phyloP scores from a whole-genome alignment of 331 rosid genomes.

The Spiraea crenata region DNA sequence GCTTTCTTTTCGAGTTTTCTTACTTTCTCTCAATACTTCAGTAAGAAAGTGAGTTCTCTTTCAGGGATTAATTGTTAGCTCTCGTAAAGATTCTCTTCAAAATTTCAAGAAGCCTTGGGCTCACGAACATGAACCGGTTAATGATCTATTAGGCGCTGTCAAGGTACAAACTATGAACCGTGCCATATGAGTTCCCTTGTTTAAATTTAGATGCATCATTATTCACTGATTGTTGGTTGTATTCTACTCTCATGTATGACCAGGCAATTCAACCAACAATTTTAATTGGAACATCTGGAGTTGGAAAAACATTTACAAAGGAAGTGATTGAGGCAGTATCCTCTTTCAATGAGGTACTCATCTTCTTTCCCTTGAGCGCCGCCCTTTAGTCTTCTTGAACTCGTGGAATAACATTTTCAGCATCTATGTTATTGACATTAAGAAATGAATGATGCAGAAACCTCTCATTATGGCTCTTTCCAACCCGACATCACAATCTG shows the following conservation, averaged over 20 bases:
- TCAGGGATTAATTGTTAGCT: slow-evolving; percentile 90
- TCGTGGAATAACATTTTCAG: not conserved
- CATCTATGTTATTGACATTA: slow-evolving; percentile 9
- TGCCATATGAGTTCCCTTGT: not conserved
- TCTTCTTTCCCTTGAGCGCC: slow-evolving; percentile 12
- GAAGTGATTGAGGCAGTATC: slow-evolving; percentile 82
- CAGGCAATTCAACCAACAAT: slow-evolving; percentile 94
- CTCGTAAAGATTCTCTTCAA: slow-evolving; percentile 82
- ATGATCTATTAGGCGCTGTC: slow-evolving; percentile 74
- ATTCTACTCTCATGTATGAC: not conserved
- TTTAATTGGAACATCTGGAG: slow-evolving; percentile 92
- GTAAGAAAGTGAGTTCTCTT: slow-evolving; percentile 18
- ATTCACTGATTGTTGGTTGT: not conserved
- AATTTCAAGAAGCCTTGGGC: slow-evolving; percentile 98
- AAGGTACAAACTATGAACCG: slow-evolving; percentile 47
- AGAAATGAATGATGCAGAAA: slow-evolving; percentile 59
- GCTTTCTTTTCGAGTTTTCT: not conserved
- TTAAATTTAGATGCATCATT: not conserved
- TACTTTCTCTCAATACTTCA: slow-evolving; percentile 2
- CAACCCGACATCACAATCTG: slow-evolving; percentile 95
- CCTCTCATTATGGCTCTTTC: slow-evolving; percentile 97
- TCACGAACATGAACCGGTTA: slow-evolving; percentile 88
- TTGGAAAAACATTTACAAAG: slow-evolving; percentile 82
- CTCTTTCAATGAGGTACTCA: slow-evolving; percentile 68
- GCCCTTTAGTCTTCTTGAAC: not conserved